These are phyloP conservation scores for Casuarina equisetifolia DNA, from an alignment of 306 rosid genomes.

Conservation along the genomic window DNA sequence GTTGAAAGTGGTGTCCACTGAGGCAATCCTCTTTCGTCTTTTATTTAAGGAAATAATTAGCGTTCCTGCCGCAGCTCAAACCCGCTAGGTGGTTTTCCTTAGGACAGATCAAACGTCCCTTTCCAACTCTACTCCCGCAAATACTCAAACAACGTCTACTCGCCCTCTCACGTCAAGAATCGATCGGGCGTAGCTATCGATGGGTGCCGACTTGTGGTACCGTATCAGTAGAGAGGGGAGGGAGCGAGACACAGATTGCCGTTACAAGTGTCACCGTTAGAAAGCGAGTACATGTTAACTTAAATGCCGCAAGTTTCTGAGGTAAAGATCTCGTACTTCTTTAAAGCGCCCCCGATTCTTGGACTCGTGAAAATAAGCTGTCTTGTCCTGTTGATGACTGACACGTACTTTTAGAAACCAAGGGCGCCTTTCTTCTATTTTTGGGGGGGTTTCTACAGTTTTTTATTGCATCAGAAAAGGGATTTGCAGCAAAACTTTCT, in stretches of 20 bases:
- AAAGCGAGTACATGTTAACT: not conserved
- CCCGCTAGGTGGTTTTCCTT: constrained; percentile 23
- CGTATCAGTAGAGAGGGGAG: constrained; percentile 14
- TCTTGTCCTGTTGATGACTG: constrained; percentile 22
- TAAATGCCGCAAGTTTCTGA: not conserved
- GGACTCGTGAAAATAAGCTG: not conserved
- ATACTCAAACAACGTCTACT: not conserved
- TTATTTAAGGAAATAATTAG: constrained; percentile 21
- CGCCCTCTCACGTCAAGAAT: not conserved
- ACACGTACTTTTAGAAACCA: constrained; percentile 42
- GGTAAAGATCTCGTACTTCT: constrained; percentile 19
- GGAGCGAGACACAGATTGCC: not conserved
- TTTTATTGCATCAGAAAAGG: not conserved
- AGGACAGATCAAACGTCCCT: not conserved
- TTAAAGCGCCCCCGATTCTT: constrained; percentile 41
- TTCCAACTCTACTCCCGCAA: not conserved
- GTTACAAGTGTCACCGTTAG: constrained; percentile 21
- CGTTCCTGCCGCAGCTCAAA: not conserved
- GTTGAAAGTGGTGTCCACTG: constrained; percentile 9
- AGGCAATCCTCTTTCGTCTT: not conserved
- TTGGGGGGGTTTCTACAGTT: not conserved
- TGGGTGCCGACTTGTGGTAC: not conserved
- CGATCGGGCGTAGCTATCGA: not conserved
- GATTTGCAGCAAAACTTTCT: not conserved
- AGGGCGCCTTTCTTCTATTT: constrained; percentile 39